Percentiles rank a stretch among this genome's conserved stretches.
These are phyloP conservation scores for Geosiphon pyriformis DNA, from an alignment of 192 early-diverging fungal species.

Conservation along the genomic window DNA sequence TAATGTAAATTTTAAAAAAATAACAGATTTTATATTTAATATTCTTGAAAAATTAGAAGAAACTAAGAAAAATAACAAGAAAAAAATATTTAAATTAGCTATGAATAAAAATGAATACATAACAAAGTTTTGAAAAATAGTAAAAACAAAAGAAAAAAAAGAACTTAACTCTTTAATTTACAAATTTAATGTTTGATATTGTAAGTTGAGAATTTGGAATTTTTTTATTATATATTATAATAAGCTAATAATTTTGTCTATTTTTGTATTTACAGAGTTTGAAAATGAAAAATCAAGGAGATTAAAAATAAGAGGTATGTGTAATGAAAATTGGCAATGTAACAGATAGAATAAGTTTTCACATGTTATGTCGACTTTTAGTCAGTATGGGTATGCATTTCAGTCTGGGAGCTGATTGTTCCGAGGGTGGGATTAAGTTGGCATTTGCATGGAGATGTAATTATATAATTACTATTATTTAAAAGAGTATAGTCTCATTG, in stretches of 20 bases:
- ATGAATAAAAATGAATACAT: conserved; percentile 12
- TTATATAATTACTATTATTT: conserved; percentile 11
- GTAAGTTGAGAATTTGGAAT: neutral
- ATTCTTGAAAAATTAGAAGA: conserved; percentile 13
- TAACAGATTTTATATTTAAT: conserved; percentile 8
- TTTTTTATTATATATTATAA: conserved; percentile 13
- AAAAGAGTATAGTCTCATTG: conserved; percentile 17
- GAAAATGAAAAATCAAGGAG: neutral
- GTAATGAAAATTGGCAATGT: conserved; percentile 2
- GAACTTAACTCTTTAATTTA: too few species aligned
- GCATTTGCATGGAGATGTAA: neutral
- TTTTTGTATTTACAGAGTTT: conserved; percentile 9
- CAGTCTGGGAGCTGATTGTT: conserved; percentile 3
- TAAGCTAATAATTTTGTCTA: neutral
- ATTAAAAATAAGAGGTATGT: conserved; percentile 1
- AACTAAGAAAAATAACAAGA: conserved; percentile 4
- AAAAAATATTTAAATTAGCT: neutral
- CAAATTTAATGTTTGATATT: conserved; percentile 17
- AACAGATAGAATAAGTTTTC: conserved; percentile 18
- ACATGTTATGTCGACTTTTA: neutral
- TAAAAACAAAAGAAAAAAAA: conserved; percentile 7
- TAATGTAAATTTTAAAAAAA: conserved; percentile 5
- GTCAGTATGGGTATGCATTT: conserved; percentile 12
- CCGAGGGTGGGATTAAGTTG: conserved; percentile 9
- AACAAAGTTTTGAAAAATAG: conserved; percentile 10